Evolutionary conservation across 345 rosid genomes (phyloP).

Genomic region (Adansonia digitata): DNA sequence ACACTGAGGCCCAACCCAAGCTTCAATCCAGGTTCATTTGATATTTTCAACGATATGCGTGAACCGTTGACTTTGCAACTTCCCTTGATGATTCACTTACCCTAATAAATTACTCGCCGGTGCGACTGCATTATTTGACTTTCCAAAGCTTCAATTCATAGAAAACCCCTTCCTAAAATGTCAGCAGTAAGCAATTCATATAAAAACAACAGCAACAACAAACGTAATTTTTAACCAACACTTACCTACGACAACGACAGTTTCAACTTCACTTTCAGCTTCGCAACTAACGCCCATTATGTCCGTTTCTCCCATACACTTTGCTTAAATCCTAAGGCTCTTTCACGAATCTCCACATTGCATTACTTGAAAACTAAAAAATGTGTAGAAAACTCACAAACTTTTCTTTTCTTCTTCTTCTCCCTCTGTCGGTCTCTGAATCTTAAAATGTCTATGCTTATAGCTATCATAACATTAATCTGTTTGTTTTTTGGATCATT

Average conservation of each 20-base stretch:
- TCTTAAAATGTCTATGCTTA: constrained; percentile 4
- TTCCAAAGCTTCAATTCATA: neutral
- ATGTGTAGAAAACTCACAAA: neutral
- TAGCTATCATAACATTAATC: neutral
- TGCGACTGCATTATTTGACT: neutral
- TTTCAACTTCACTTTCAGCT: neutral
- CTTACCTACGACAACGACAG: neutral
- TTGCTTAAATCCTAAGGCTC: constrained; percentile 1
- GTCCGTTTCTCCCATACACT: neutral
- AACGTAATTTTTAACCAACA: neutral
- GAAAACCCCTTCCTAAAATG: neutral
- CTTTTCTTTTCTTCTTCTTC: neutral
- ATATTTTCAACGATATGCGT: neutral
- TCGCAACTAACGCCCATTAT: neutral
- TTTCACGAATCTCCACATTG: neutral
- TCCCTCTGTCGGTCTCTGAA: neutral
- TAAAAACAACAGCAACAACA: neutral
- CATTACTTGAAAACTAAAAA: neutral
- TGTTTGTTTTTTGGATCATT: constrained; percentile 1
- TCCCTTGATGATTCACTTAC: neutral
- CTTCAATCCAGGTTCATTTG: neutral
- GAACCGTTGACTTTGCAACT: neutral
- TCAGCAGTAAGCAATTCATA: neutral
- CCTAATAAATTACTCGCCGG: neutral
- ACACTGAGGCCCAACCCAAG: neutral